A percentile compares a stretch with the other conserved stretches of the same genome.
These are phyloP conservation scores for Xerocomellus intermedius DNA, from an alignment of 768 basidiomycete species.

Conservation along the genomic window DNA sequence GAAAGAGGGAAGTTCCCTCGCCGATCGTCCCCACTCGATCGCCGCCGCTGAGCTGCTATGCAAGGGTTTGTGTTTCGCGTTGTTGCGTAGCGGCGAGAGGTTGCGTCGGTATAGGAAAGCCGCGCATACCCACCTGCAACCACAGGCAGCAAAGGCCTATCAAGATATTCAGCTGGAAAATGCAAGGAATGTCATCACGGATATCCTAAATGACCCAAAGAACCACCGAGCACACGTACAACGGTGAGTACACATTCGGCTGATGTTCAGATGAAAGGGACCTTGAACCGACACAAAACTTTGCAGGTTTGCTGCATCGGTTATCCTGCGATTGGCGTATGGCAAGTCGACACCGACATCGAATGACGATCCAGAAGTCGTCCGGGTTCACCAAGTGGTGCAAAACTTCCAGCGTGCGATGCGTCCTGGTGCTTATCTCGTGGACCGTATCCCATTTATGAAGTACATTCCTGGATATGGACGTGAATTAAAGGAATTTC, in stretches of 20 bases:
- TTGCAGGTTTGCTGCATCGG: constrained; percentile 25
- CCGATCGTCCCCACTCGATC: constrained; percentile 50
- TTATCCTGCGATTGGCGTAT: constrained; percentile 24
- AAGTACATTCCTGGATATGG: constrained; percentile 57
- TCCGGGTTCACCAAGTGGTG: constrained; percentile 14
- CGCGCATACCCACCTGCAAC: constrained; percentile 51
- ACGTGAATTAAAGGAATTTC: constrained; percentile 48
- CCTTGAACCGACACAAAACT: not conserved
- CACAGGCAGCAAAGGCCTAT: constrained; percentile 43
- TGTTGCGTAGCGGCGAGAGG: constrained; percentile 25
- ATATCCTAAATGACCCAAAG: constrained; percentile 33
- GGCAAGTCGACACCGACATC: constrained; percentile 27
- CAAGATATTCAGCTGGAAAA: constrained; percentile 42
- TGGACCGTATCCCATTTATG: constrained; percentile 34
- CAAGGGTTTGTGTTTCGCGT: constrained; percentile 49
- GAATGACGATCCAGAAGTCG: constrained; percentile 20
- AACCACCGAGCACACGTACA: constrained; percentile 42
- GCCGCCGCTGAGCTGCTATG: constrained; percentile 53
- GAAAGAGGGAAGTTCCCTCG: constrained; percentile 48
- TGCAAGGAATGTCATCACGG: constrained; percentile 20
- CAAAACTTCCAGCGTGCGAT: constrained; percentile 26
- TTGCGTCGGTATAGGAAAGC: constrained; percentile 56
- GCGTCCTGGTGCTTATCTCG: constrained; percentile 34
- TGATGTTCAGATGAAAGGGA: too few relatives aligned
- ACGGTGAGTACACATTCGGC: constrained; percentile 35